Evolutionary conservation across 495 filamentous ascomycete genomes (phyloP).

Genomic region (Collariella sp.): DNA sequence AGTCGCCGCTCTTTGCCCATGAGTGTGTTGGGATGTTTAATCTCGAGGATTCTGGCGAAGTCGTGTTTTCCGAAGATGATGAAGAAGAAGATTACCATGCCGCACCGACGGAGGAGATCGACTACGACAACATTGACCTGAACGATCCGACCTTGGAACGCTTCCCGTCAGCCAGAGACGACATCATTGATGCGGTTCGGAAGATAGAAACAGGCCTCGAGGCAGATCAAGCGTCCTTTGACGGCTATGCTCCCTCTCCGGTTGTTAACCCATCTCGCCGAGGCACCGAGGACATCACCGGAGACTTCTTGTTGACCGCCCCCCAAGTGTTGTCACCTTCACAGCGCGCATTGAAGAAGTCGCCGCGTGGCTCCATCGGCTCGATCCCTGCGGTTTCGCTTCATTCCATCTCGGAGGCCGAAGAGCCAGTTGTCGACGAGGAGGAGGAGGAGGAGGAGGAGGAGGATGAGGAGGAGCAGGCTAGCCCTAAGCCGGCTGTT

Average conservation of each 20-base stretch:
- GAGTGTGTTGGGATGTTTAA: conserved; percentile 33
- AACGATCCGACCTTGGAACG: conserved; percentile 44
- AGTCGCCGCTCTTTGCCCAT: conserved; percentile 40
- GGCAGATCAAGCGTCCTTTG: conserved; percentile 36
- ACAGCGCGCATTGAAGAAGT: conserved; percentile 6
- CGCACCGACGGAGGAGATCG: neutral
- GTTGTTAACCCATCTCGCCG: conserved; percentile 20
- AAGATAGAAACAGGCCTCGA: conserved; percentile 38
- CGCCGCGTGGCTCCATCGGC: conserved; percentile 15
- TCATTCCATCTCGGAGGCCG: conserved; percentile 25
- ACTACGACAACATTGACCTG: conserved; percentile 28
- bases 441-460: conserved; percentile 9
- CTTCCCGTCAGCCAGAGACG: conserved; percentile 42
- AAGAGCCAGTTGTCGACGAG: conserved; percentile 8
- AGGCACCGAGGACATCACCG: conserved; percentile 21
- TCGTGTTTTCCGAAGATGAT: neutral
- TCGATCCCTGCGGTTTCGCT: conserved; percentile 20
- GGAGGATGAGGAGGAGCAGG: no score
- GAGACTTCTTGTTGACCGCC: conserved; percentile 7
- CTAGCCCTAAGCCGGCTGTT: conserved; percentile 4
- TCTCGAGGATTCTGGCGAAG: conserved; percentile 1
- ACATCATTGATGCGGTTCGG: conserved; percentile 39
- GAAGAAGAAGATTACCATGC: conserved; percentile 3
- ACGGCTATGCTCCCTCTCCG: conserved; percentile 30
- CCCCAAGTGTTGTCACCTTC: conserved; percentile 6